Evolutionary conservation across 176 grass and related monocot species (phyloP), one percentile per base, ranked within the genome.

Genomic region (Cenchrus americanus): DNA sequence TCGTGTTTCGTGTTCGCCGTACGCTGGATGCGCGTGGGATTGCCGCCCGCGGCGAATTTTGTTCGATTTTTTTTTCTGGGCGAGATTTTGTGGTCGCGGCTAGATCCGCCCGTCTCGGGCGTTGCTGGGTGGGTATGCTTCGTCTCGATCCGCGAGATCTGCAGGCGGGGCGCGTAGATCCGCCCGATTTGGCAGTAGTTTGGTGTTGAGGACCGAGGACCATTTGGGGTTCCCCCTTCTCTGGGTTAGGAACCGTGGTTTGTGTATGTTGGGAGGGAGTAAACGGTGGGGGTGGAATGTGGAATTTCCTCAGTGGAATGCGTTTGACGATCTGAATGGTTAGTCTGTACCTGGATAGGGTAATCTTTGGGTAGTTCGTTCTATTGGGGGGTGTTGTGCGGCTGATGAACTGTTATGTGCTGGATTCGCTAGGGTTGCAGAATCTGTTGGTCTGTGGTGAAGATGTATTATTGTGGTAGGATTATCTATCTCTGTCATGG

Each of bases 101-200:
- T 75, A 60, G 82, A 89, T 89, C 87, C 67, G 62, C 41, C 43
- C 15, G 50, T 18, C 3, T 78, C 1, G 12, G 21, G 66, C 5
- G 10, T 21, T 19, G 67, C 6, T 54, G 2, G 6, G 54, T 52
- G 37, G 18, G 21, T 22, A 18, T 14, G 48, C 13, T n/a, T 54
- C 60, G 15, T 9, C 58, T 67, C 23, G 76, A 80, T 84, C 63
- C 1, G 44, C 62, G 41, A 75, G 52, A 89, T 89, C 62, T 76
- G 76, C 34, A 3, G 5, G n/a, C 48, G 27, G 19, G n/a, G 32
- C 62, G 15, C 6, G n/a, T 62, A 75, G 76, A 85, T 89, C 82
- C 69, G 43, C 46, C 4, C 8, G 69, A 62, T 85, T 80, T 60
- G 10, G 75, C 4, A 1, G 7, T 30, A 6, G 13, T 69, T 37